Evolutionary conservation across 1,284 basidiomycete species (phyloP), one percentile per base, ranked within the genome.

Genomic region (Ceratobasidium sp.): DNA sequence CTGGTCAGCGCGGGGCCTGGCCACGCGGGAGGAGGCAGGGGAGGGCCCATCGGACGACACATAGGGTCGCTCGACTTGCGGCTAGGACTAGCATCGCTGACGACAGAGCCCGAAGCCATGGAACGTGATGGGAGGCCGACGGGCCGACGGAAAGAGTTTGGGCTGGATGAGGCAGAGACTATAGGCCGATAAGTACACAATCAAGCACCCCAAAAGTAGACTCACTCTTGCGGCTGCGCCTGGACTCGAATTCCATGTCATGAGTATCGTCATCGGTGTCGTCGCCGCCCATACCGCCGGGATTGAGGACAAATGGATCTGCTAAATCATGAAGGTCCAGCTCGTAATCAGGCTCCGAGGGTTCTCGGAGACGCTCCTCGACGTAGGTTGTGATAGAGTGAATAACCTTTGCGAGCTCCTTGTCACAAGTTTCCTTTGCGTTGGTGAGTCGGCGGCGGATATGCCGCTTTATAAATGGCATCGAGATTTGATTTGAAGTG

Each of bases 341-440:
- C 38, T 81, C 71, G 41, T 48, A 73, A 60, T 74, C 71, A 60
- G 44, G 80, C 67, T 81, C 80, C n/a, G 79, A 80, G 84, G 87
- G 88, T 79, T 94, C 92, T 70, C 93, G 88, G 67, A 97, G 89
- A 80, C 93, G 90, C 82, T 96, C 93, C 85, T 99, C 97, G 81
- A 98, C 98, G 86, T 96, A 98, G 41, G 91, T 86, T 79, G 97
- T 97, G 87, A 99, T 96, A 78, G 92, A 94, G 83, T 94, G 93
- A 74, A 97, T 94, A 82, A 98, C 94, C 81, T 95, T 93, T 83
- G 93, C 92, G 14, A 99, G 90, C 83, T 98, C 96, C 86, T 94
- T 94, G 89, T 99, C 96, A 87, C 97, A 99, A 81, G 95, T 94
- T 75, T 94, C 92, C 87, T 99, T 99, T 78, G 97, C 96, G 0